Evolutionary conservation across 768 basidiomycete species (phyloP), one percentile per base, ranked within the genome.

Genomic region (Suillus discolor): DNA sequence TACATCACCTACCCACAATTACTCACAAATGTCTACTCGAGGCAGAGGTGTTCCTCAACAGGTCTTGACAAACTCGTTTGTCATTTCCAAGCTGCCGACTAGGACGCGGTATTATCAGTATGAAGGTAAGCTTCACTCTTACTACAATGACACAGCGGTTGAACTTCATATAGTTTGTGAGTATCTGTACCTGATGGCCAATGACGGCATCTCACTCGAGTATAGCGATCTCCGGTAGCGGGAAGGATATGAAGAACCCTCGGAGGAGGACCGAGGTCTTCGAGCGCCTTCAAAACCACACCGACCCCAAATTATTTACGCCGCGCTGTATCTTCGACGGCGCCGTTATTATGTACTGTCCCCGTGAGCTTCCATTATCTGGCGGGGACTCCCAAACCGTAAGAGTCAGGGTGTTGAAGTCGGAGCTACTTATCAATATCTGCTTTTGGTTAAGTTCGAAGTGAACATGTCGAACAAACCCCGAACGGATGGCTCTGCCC

Each of bases 241-340:
- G 39, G 1, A 18, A 41, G 12, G 41, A 69, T 2, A 62, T 59
- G 0, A 59, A 55, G 4, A 59, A 39, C 0, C 0, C 70, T 34
- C 74, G 69, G 11, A 71, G 70, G 20, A 77, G 76, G 62, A 74
- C 76, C 39, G 79, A 77, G 1, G 20, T 74, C 2, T 67, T 77
- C 1, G 71, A 77, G 62, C 68, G 71, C 6, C 72, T 87, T 0
- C 84, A 85, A 60, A 79, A 72, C 6, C 71, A 71, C 0, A 69
- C 78, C 0, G 73, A 77, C 0, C 79, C 84, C 0, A 62, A 62
- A 0, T 9, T 78, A 0, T 86, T 86, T 66, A 76, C 70, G 15
- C 83, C 83, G 0, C 79, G 78, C 16, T 74, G 78, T 4, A 69
- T 87, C 6, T 87, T 83, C 63, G 85, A 87, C 60, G 81, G 84